Percentiles rank a stretch among this genome's conserved stretches.
Conservation (phyloP, 495 filamentous ascomycete species). For the Astrothelium macrocarpum region DNA sequence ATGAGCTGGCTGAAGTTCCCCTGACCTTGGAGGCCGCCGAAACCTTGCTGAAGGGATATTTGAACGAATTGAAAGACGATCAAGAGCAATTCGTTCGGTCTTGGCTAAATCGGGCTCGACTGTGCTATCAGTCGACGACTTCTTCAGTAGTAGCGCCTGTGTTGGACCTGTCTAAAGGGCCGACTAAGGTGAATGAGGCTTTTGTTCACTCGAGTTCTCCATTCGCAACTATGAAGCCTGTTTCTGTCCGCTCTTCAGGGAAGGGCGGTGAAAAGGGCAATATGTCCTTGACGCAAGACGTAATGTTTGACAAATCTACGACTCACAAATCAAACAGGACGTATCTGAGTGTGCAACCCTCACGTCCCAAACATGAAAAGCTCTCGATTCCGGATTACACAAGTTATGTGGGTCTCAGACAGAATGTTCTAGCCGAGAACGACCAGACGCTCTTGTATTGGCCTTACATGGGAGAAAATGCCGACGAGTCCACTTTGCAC, state of each 20-base stretch:
- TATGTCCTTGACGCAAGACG: not conserved
- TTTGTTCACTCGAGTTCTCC: constrained; percentile 5
- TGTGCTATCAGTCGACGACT: not conserved
- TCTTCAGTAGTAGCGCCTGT: not conserved
- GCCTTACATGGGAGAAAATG: constrained; percentile 29
- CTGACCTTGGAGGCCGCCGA: constrained; percentile 4
- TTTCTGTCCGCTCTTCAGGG: constrained; percentile 5
- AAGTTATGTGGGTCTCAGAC: constrained; percentile 19
- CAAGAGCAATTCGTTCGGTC: constrained; percentile 18
- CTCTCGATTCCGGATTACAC: constrained; percentile 16
- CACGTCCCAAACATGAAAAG: constrained; percentile 3
- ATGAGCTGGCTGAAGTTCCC: not conserved
- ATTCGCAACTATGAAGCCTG: constrained; percentile 13
- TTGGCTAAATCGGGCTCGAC: constrained; percentile 12
- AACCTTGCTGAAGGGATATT: constrained; percentile 14
- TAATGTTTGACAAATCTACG: constrained; percentile 1
- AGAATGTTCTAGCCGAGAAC: constrained; percentile 27
- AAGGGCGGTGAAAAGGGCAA: not conserved
- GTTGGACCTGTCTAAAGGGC: not conserved
- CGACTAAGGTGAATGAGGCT: constrained; percentile 5
- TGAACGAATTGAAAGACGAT: constrained; percentile 18
- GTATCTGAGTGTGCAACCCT: not conserved
- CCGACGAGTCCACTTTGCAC: constrained; percentile 10
- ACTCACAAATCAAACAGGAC: not conserved
- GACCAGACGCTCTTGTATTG: constrained; percentile 18